Conservation (phyloP, 768 basidiomycete species). For the Pholiota molesta region DNA sequence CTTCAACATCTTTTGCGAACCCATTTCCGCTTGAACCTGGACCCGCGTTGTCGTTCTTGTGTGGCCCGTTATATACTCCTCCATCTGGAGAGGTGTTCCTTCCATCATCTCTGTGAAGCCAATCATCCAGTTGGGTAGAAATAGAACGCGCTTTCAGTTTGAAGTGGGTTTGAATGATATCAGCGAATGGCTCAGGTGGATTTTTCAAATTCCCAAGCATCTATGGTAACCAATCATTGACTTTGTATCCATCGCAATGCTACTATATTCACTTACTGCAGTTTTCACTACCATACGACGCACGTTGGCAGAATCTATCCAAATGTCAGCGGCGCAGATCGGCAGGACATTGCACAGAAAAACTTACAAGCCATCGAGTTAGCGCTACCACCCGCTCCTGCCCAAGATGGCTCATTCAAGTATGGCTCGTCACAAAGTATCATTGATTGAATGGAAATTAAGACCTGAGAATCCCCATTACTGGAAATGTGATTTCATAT, state of each 20-base stretch:
- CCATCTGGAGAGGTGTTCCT: conserved; percentile 58
- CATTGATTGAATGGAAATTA: conserved; percentile 97
- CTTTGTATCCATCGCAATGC: neutral
- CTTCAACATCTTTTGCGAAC: conserved; percentile 70
- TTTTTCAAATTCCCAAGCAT: conserved; percentile 85
- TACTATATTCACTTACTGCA: conserved; percentile 55
- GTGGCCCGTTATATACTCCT: conserved; percentile 36
- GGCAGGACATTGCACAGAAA: neutral
- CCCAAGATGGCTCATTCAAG: conserved; percentile 92
- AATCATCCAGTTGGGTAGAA: conserved; percentile 73
- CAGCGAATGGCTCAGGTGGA: conserved; percentile 84
- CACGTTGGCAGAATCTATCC: conserved; percentile 85
- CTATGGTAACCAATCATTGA: conserved; percentile 36
- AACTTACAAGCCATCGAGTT: conserved; percentile 76
- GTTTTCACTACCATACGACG: conserved; percentile 91
- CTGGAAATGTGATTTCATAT: conserved; percentile 60
- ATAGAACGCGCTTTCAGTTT: conserved; percentile 79
- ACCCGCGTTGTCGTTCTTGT: conserved; percentile 33
- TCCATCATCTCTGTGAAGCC: conserved; percentile 79
- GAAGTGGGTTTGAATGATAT: conserved; percentile 91
- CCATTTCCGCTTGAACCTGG: conserved; percentile 54
- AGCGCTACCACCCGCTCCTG: conserved; percentile 68
- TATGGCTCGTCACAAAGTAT: conserved; percentile 95
- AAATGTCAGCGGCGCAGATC: conserved; percentile 5
- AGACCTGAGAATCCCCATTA: conserved; percentile 52